A percentile compares a stretch with the other conserved stretches of the same genome.
Evolutionary conservation across 2,329 filamentous ascomycete genomes (phyloP).

Genomic region (Boeremia exigua): DNA sequence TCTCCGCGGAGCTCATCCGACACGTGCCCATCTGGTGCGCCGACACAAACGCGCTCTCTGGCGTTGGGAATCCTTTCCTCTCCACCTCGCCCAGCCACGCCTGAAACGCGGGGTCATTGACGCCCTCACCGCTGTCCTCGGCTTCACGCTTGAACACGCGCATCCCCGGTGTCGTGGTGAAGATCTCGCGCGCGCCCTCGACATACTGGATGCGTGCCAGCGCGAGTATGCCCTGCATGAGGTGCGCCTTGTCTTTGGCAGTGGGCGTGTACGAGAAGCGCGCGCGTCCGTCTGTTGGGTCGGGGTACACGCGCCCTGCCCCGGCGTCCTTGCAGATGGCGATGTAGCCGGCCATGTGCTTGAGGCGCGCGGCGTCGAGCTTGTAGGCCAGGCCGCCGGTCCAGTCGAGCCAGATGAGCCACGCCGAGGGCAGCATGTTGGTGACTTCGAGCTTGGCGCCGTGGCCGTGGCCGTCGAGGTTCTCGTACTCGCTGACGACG

Average conservation of each 20-base stretch:
- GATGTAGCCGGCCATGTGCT: conserved; percentile 75
- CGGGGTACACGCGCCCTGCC: conserved; percentile 74
- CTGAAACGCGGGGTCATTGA: conserved; percentile 66
- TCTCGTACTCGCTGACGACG: conserved; percentile 77
- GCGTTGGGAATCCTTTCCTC: conserved; percentile 57
- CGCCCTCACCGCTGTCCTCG: conserved; percentile 45
- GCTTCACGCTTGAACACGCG: conserved; percentile 65
- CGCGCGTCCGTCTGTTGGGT: conserved; percentile 69
- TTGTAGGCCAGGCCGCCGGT: conserved; percentile 73
- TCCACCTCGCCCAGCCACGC: conserved; percentile 65
- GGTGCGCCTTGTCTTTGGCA: conserved; percentile 72
- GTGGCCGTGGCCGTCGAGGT: conserved; percentile 80
- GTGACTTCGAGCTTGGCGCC: conserved; percentile 81
- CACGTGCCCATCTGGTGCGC: conserved; percentile 85
- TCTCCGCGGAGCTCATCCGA: conserved; percentile 66
- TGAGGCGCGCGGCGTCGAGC: conserved; percentile 70
- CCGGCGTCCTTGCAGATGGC: conserved; percentile 77
- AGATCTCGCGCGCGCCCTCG: conserved; percentile 80
- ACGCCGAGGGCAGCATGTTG: conserved; percentile 74
- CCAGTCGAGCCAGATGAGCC: conserved; percentile 71
- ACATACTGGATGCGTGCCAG: conserved; percentile 79
- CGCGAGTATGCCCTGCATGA: conserved; percentile 73
- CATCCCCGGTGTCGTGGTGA: conserved; percentile 67
- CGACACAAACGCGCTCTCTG: conserved; percentile 64
- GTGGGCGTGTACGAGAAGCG: conserved; percentile 74